Evolutionary conservation across 352 stramenopile species (phyloP).

Genomic region (Pythium diclinum): DNA sequence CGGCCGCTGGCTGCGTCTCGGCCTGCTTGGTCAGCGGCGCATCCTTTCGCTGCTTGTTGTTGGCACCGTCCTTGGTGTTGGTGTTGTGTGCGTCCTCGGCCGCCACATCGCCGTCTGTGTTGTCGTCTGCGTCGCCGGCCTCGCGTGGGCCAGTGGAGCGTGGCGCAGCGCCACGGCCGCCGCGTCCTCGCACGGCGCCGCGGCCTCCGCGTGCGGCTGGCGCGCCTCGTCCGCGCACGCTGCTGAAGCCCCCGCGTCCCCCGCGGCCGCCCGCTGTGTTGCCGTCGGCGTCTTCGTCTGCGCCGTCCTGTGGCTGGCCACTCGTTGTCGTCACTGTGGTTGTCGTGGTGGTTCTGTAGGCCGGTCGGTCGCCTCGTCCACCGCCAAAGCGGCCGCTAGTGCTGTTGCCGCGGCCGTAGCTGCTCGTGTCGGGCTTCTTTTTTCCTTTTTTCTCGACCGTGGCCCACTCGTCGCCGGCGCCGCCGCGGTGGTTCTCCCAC

Average conservation of each 20-base stretch:
- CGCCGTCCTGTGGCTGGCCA: constrained; percentile 14
- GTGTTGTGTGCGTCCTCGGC: constrained; percentile 19
- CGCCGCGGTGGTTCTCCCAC: constrained; percentile 76
- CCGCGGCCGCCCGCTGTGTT: constrained; percentile 1
- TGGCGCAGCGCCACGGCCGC: constrained; percentile 37
- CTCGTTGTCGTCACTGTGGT: neutral
- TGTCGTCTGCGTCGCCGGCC: constrained; percentile 51
- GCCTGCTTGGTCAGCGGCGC: constrained; percentile 31
- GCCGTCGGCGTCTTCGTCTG: constrained; percentile 5
- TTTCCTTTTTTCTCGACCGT: constrained; percentile 77
- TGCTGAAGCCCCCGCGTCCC: constrained; percentile 31
- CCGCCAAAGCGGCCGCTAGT: neutral
- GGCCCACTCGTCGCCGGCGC: constrained; percentile 66
- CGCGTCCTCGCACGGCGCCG: constrained; percentile 31
- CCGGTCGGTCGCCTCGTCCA: constrained; percentile 3
- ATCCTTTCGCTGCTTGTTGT: constrained; percentile 31
- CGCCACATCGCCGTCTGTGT: constrained; percentile 35
- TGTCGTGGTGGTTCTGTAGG: neutral
- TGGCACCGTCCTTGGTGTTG: constrained; percentile 17
- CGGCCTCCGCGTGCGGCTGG: constrained; percentile 43
- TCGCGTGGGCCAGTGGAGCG: constrained; percentile 31
- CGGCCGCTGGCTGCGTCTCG: constrained; percentile 32
- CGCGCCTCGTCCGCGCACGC: constrained; percentile 51
- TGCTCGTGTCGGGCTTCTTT: constrained; percentile 43
- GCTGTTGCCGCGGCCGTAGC: neutral